Evolutionary conservation across 2,329 filamentous ascomycete species (phyloP).

Genomic region (Penicillium sp.): DNA sequence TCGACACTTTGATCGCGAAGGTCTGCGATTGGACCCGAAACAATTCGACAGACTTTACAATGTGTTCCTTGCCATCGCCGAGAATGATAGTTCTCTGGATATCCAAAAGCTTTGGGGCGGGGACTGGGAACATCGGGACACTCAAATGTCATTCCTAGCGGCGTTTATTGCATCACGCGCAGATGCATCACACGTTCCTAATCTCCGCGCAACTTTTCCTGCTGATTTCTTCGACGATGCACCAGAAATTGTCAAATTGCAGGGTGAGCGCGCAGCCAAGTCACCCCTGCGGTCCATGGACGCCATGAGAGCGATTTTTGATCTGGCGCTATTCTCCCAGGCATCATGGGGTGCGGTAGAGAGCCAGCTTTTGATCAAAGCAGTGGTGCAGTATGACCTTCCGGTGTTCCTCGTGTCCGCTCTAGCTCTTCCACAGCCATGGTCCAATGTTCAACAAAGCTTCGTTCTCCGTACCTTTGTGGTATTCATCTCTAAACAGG

Average conservation of each 20-base stretch:
- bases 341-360: constrained; percentile 53
- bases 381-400: constrained; percentile 52
- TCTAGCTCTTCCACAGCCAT: constrained; percentile 45
- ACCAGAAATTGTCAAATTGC: constrained; percentile 54
- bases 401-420: constrained; percentile 49
- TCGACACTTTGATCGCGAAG: constrained; percentile 71
- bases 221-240: constrained; percentile 57
- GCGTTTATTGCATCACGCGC: constrained; percentile 75
- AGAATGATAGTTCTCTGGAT: constrained; percentile 60
- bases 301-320: constrained; percentile 64
- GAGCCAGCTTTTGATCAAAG: constrained; percentile 53
- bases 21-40: constrained; percentile 65
- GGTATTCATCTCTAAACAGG: constrained; percentile 72
- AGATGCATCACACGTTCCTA: constrained; percentile 78
- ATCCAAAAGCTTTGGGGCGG: constrained; percentile 89
- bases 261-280: constrained; percentile 63
- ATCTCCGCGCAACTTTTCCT: constrained; percentile 71
- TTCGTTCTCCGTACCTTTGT: constrained; percentile 57
- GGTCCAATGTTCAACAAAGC: constrained; percentile 45
- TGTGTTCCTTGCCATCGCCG: constrained; percentile 66
- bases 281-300: constrained; percentile 85
- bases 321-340: constrained; percentile 55
- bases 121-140: constrained; percentile 74
- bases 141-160: constrained; percentile 88
- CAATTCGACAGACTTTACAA: constrained; percentile 81